Percentiles rank a stretch among this genome's conserved stretches.
Evolutionary conservation across 2,329 filamentous ascomycete genomes (phyloP).

Genomic region (Pseudogymnoascus sp.): DNA sequence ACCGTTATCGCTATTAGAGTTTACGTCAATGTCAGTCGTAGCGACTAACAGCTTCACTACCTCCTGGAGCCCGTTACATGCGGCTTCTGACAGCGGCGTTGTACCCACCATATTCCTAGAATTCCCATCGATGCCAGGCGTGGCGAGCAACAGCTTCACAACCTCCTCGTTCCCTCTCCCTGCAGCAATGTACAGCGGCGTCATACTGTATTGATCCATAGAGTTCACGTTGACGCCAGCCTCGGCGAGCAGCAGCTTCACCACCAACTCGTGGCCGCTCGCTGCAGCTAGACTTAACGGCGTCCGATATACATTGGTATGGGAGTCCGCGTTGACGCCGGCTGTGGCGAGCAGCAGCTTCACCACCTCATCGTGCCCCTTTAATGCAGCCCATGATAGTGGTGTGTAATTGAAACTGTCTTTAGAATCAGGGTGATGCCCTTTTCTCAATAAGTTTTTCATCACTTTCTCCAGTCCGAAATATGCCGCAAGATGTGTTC

Average conservation of each 20-base stretch:
- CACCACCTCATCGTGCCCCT: constrained; percentile 8
- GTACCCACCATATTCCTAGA: background rate
- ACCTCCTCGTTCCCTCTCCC: constrained; percentile 23
- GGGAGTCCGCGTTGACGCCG: constrained; percentile 3
- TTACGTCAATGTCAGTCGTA: background rate
- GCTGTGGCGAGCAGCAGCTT: constrained; percentile 10
- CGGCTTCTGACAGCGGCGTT: background rate
- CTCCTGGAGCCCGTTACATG: background rate
- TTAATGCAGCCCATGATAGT: constrained; percentile 13
- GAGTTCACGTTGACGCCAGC: no score
- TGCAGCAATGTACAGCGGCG: no score
- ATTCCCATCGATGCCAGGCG: background rate
- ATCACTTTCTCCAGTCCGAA: constrained; percentile 18
- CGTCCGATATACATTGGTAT: constrained; percentile 2
- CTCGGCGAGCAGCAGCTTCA: constrained; percentile 9
- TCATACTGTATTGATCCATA: no score
- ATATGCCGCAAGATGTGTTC: constrained; percentile 22
- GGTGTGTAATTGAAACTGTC: constrained; percentile 20
- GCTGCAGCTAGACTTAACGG: background rate
- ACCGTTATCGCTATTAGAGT: background rate
- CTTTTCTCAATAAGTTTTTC: constrained; percentile 9
- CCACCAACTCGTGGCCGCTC: background rate
- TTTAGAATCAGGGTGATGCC: constrained; percentile 9
- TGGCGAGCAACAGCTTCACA: constrained; percentile 17
- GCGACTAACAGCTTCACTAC: constrained; percentile 2